phyloP scores from a whole-genome alignment of 106 monocot genomes.

The Dendrobium officinale region DNA sequence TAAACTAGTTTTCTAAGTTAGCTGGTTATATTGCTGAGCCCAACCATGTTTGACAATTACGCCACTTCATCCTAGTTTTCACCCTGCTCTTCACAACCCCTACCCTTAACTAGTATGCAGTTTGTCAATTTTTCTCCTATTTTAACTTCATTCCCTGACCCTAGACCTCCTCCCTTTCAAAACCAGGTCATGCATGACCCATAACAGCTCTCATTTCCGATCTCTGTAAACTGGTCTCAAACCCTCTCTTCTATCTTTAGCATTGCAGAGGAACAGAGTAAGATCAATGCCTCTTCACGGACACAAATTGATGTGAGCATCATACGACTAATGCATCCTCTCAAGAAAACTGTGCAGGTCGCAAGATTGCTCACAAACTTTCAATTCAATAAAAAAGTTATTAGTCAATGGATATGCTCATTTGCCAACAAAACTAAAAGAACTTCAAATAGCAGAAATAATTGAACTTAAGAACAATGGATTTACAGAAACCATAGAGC shows the following conservation, averaged over 20 bases:
- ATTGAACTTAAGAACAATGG: neutral
- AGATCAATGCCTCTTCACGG: neutral
- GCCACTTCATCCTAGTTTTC: neutral
- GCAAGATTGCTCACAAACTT: neutral
- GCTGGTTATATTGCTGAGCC: too few relatives aligned
- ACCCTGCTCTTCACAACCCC: neutral
- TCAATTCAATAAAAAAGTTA: neutral
- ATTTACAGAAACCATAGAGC: neutral
- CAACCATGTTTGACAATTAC: neutral
- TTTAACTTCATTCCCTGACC: neutral
- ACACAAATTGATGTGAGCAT: neutral
- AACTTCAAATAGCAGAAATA: neutral
- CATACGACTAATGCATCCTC: neutral
- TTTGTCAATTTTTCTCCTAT: neutral
- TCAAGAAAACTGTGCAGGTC: neutral
- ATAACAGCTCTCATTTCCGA: too few relatives aligned
- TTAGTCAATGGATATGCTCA: neutral
- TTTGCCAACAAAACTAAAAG: neutral
- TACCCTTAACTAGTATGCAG: neutral
- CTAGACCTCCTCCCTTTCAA: neutral
- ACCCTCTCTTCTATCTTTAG: neutral
- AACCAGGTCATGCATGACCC: too few relatives aligned
- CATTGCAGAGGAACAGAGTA: neutral
- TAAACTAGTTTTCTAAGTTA: neutral
- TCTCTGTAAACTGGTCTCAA: too few relatives aligned